A percentile compares a stretch with the other conserved stretches of the same genome.
Evolutionary conservation across 2,329 filamentous ascomycete species (phyloP).

Genomic region (Penicillium sp.): DNA sequence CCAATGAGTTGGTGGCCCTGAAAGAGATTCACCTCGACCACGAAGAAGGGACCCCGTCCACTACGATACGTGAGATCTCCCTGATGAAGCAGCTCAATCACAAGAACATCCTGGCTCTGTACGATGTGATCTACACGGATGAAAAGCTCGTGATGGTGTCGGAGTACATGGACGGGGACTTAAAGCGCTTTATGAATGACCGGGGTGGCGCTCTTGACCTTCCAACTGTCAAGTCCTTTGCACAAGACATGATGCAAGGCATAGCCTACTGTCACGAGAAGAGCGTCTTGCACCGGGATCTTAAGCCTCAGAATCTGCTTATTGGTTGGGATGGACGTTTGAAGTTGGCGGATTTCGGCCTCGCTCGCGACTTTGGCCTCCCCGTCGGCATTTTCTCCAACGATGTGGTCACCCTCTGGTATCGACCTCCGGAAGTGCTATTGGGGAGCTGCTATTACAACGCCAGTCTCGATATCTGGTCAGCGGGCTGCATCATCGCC

Average conservation of each 20-base stretch:
- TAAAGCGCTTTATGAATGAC: slow-evolving; percentile 98
- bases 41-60: slow-evolving; percentile 95
- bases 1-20: slow-evolving; percentile 89
- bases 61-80: slow-evolving; percentile 96
- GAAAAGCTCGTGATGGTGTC: slow-evolving; percentile 99
- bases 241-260: slow-evolving; percentile 92
- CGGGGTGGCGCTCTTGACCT: slow-evolving; percentile 85
- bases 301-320: slow-evolving; percentile 94
- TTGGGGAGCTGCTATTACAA: slow-evolving; percentile 96
- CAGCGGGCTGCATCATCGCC: slow-evolving; percentile 97
- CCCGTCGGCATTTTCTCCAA: slow-evolving; percentile 98
- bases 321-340: slow-evolving; percentile 88
- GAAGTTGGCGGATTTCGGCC: slow-evolving; percentile 91
- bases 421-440: slow-evolving; percentile 91
- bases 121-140: slow-evolving; percentile 99
- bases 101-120: slow-evolving; percentile 92
- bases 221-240: slow-evolving; percentile 93
- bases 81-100: slow-evolving; percentile 99
- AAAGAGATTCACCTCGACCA: slow-evolving; percentile 99
- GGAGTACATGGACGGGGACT: slow-evolving; percentile 96
- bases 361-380: slow-evolving; percentile 91
- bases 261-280: slow-evolving; percentile 99
- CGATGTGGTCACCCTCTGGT: slow-evolving; percentile 98
- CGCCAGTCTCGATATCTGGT: slow-evolving; percentile 99
- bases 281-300: slow-evolving; percentile 87